Base-by-base conservation (phyloP, 2,329 filamentous ascomycete species). In the Domatiomyces globalis region DNA sequence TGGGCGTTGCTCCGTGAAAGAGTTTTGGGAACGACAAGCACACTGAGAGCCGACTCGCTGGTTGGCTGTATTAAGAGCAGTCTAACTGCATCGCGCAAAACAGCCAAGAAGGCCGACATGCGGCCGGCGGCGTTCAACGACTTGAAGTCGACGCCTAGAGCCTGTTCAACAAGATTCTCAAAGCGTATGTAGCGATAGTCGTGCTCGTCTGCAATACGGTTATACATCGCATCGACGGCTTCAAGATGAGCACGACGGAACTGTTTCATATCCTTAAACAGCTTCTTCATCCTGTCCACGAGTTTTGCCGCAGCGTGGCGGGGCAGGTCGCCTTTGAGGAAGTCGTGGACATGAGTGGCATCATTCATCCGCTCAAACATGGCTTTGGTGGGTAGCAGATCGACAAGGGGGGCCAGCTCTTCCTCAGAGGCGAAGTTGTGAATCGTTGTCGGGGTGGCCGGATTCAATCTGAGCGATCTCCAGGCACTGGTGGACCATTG, bases 1-100 rank as follows among this genome's bases (percentile, higher is more conserved):
- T 67, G 67, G 42, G 75, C 67, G 7, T 80, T 66, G 12, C 68
- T 63, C 17, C 66, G 60, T 2, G 75, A 69, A 42, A 78, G 70
- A 20, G 69, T 63, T 52, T 73, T 75, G 4, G 78, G 73, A 19
- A 75, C 69, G 18, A 83, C 29, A 5, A 53, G 18, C 17, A 61
- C 36, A 15, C n/a, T 12, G 10, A 46, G 44, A 15, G 49, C 50
- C 10, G 19, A 29, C 7, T 42, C 48, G 5, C n/a, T 18, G 5
- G 22, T 18, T 15, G 27, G 12, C 22, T 36, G 33, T 18, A 27
- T 10, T n/a, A 51, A 17, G 9, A 51, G 49, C 9, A 57, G 52
- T 6, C 46, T 36, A 17, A 46, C 50, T 5, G 46, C 18, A 19
- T 49, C 22, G 22, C 50, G 52, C 22, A 33, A 49, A 29, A 54